phyloP scores from a whole-genome alignment of 768 basidiomycete species.

The Phaffia tasmanica region DNA sequence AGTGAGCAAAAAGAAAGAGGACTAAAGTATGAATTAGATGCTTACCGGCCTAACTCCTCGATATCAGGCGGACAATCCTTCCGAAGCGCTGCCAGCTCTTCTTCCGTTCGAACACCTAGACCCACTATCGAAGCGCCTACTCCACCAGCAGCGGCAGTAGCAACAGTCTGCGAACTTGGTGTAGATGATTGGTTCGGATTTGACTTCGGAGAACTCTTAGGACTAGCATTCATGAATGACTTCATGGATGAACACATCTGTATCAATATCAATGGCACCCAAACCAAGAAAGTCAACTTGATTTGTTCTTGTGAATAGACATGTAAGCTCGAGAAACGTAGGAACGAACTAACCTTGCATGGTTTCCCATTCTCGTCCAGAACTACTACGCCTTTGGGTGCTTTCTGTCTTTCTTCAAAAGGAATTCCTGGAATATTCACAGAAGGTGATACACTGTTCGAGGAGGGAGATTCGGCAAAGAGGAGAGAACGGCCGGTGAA shows the following conservation, averaged over 20 bases:
- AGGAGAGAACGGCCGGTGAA: background rate
- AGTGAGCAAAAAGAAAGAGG: background rate
- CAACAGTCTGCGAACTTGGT: background rate
- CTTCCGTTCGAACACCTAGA: conserved; percentile 17
- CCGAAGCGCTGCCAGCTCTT: conserved; percentile 19
- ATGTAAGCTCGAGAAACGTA: background rate
- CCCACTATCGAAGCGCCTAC: background rate
- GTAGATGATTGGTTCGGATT: background rate
- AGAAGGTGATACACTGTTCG: background rate
- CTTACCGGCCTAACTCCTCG: conserved; percentile 25
- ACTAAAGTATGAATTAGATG: background rate
- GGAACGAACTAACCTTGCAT: conserved; percentile 9
- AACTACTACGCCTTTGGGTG: conserved; percentile 5
- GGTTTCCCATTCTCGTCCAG: conserved; percentile 23
- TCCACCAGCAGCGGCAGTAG: background rate
- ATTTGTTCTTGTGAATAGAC: background rate
- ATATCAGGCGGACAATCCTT: conserved; percentile 24
- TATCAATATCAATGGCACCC: background rate
- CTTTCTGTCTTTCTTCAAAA: background rate
- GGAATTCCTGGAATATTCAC: no score
- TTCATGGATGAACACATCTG: conserved; percentile 21
- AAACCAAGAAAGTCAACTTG: background rate
- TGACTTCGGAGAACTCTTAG: background rate
- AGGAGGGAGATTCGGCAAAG: conserved; percentile 7
- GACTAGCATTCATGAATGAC: conserved; percentile 16